Base-by-base conservation (phyloP, 352 stramenopile species). In the Globisporangium barbulae region DNA sequence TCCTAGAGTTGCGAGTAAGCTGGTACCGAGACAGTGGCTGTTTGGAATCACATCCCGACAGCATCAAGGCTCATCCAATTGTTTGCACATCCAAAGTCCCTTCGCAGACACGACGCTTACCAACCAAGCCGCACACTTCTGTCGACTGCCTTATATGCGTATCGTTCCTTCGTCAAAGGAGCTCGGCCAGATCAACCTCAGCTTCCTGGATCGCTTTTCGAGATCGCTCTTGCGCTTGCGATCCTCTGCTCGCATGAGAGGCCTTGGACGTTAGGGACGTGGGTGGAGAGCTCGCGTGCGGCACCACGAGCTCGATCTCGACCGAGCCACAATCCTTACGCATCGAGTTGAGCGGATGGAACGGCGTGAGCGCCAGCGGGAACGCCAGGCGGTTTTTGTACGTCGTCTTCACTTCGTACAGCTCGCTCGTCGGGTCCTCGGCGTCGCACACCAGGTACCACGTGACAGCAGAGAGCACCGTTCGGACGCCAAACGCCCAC, bases 361-460 rank as follows among this genome's bases (percentile, higher is more conserved):
- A 89, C 37, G 83, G 74, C 19, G 79, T 88, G 2, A 86, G 68
- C 5, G 75, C 78, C 8, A 90, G 54, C 1, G 76, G 64, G 42
- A 91, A 90, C 25, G 81, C 81, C 19, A 93, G 64, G 5, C 82
- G 75, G 49, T 82, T 93, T 42, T 63, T 53, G 57, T 88, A 93
- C 19, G 76, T 85, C 2, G 81, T 83, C 53, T 85, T 65, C 5
- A 91, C 35, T 42, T 78, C 69, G 61, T 76, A 78, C 31, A 88
- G 65, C 57, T 90, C 82, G 25, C 60, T 69, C 7, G 76, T 89
- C 53, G 85, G 85, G 65, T 93, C 85, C 50, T 77, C 63, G 0
- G 79, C 73, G 52, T 91, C 83, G 49, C 85, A 93, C 31, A 93
- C 60, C 10, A 88, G 68, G 68, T 93, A 91, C 77, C 76, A 82